Evolutionary conservation across 2,329 filamentous ascomycete genomes (phyloP), one percentile per base, ranked within the genome.

Genomic region (Sordariomycetes sp.): DNA sequence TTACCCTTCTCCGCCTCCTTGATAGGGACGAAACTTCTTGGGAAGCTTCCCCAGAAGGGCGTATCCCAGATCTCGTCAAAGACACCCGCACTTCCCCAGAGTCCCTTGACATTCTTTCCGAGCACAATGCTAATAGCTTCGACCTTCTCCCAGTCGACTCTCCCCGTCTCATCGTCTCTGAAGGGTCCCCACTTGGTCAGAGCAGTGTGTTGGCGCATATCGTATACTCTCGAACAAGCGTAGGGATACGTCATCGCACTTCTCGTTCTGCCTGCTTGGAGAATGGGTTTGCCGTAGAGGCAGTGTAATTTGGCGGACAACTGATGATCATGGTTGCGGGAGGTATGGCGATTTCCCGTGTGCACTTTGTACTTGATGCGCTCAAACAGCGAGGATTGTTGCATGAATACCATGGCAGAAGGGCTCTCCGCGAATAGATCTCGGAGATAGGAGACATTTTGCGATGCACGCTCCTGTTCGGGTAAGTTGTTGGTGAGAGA

Each of bases 131-230:
- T 73, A 35, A 86, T 72, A 8, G 80, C 77, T 54, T 88, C 83
- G 9, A 87, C 59, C 58, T 83, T 85, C 54, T 88, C 82, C 84
- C 84, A 90, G 54, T 90, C 82, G 1, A 85, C 78, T 5, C 57
- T 54, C 34, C 66, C 67, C 3, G 63, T 68, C 2, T 70, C 73
- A 47, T 87, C 82, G 32, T 72, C 61, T 47, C 70, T 59, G 46
- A 85, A 88, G 0, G 84, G 84, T 0, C 84, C 84, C 82, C 83
- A 88, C 23, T 65, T 52, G 2, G 70, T 79, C 18, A 55, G 51
- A 3, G 59, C 51, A 0, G 72, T 81, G 53, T 86, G 84, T 42
- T 79, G 68, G 2, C 83, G 66, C 31, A 88, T 56, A 48, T 88
- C 82, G 43, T 88, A 90, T 4, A 88, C 80, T 40, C 74, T 72